Evolutionary conservation across 1,139 yeast genomes (phyloP).

Genomic region (Kodamaea plutei): DNA sequence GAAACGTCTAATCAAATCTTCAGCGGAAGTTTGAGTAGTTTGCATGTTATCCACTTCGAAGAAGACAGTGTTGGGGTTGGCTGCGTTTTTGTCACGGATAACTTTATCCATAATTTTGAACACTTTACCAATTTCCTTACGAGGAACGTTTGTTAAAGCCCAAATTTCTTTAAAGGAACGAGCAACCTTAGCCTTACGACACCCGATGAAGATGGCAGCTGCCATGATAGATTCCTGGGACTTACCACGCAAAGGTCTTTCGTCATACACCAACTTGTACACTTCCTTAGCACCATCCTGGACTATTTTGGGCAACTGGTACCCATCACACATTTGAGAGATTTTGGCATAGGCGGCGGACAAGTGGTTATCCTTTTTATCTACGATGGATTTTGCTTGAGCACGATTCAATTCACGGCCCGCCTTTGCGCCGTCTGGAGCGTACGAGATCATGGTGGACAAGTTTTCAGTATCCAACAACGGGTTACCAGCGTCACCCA

Average conservation of each 20-base stretch:
- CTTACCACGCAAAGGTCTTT: slow-evolving; percentile 81
- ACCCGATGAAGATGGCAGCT: slow-evolving; percentile 90
- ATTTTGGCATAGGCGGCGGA: slow-evolving; percentile 88
- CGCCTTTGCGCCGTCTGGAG: slow-evolving; percentile 67
- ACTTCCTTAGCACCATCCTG: slow-evolving; percentile 98
- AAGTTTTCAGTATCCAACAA: slow-evolving; percentile 86
- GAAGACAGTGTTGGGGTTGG: slow-evolving; percentile 38
- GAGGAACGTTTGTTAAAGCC: slow-evolving; percentile 90
- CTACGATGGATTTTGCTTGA: slow-evolving; percentile 80
- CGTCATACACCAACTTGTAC: slow-evolving; percentile 87
- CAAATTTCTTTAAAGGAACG: slow-evolving; percentile 95
- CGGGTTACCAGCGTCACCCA: slow-evolving; percentile 98
- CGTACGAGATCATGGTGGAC: slow-evolving; percentile 87
- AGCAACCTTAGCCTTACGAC: slow-evolving; percentile 91
- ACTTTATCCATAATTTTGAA: slow-evolving; percentile 78
- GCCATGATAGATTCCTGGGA: slow-evolving; percentile 96
- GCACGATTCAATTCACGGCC: slow-evolving; percentile 90
- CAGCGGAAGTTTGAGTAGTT: slow-evolving; percentile 80
- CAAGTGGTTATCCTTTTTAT: slow-evolving; percentile 80
- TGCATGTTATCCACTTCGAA: slow-evolving; percentile 57
- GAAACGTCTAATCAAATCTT: slow-evolving; percentile 90
- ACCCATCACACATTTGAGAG: slow-evolving; percentile 96
- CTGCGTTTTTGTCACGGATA: slow-evolving; percentile 60
- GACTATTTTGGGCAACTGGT: slow-evolving; percentile 87
- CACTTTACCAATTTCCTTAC: slow-evolving; percentile 88